phyloP scores from a whole-genome alignment of 1,284 basidiomycete species.

The Cutaneotrichosporon spelunceum region DNA sequence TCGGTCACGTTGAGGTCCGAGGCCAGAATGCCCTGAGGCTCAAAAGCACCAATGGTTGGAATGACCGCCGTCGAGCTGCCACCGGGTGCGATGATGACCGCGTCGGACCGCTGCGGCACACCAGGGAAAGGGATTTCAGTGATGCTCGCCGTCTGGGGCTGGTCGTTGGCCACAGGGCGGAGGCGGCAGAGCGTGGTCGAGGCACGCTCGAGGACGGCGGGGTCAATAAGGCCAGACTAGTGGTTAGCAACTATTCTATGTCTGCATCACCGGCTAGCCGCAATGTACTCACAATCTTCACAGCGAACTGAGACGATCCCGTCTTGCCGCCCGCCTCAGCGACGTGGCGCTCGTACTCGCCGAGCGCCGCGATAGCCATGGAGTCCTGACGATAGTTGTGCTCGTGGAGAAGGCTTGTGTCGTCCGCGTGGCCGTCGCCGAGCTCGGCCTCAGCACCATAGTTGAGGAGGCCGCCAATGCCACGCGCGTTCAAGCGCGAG shows the following conservation, averaged over 20 bases:
- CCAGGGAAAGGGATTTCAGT: conserved; percentile 63
- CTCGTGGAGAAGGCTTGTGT: conserved; percentile 1
- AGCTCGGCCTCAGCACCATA: conserved; percentile 7
- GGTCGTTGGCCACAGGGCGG: conserved; percentile 29
- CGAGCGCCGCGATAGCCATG: conserved; percentile 66
- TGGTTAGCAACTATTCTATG: not conserved
- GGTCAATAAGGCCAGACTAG: conserved; percentile 50
- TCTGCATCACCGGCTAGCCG: too few relatives aligned
- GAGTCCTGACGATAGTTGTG: conserved; percentile 60
- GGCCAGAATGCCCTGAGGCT: conserved; percentile 33
- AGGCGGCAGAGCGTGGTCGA: conserved; percentile 49
- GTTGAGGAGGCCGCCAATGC: conserved; percentile 5
- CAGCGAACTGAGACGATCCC: conserved; percentile 71
- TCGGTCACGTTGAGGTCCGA: conserved; percentile 42
- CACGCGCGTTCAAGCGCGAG: not conserved
- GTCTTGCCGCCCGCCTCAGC: conserved; percentile 32
- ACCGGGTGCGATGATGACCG: conserved; percentile 31
- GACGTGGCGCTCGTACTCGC: conserved; percentile 66
- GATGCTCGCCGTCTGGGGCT: conserved; percentile 3
- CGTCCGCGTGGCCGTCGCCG: conserved; percentile 1
- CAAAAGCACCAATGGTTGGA: conserved; percentile 29
- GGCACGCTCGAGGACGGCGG: conserved; percentile 47
- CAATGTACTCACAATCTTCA: conserved; percentile 65
- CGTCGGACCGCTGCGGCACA: conserved; percentile 51
- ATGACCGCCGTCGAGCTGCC: conserved; percentile 10